Conservation (phyloP, 768 basidiomycete species). For the Cystofilobasidium macerans region DNA sequence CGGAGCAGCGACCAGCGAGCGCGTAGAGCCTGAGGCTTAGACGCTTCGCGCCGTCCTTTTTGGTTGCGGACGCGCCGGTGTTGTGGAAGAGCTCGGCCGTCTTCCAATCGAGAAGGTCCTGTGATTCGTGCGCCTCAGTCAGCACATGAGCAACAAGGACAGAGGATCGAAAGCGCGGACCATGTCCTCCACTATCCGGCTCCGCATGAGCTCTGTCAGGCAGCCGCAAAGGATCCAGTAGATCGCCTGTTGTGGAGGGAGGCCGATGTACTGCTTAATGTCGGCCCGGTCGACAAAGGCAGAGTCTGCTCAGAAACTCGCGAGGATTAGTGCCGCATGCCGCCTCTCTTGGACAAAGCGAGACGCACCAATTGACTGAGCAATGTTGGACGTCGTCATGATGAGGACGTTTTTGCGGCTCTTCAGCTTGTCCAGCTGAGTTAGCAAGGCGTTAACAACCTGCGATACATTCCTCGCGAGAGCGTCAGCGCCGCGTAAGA, state of each 20-base stretch:
- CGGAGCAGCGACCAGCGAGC: constrained; percentile 69
- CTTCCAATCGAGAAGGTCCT: constrained; percentile 29
- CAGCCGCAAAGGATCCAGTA: constrained; percentile 83
- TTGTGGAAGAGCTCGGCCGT: constrained; percentile 17
- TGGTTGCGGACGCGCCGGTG: constrained; percentile 8
- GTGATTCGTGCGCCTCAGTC: not conserved
- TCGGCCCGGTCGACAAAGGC: constrained; percentile 97
- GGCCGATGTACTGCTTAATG: constrained; percentile 85
- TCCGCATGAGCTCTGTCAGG: constrained; percentile 63
- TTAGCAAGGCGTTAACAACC: constrained; percentile 96
- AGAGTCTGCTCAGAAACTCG: constrained; percentile 49
- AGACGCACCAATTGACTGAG: constrained; percentile 74
- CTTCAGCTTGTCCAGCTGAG: constrained; percentile 90
- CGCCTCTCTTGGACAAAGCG: not conserved
- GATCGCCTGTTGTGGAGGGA: constrained; percentile 80
- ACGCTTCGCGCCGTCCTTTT: constrained; percentile 44
- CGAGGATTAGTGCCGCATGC: constrained; percentile 1
- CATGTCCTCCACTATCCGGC: constrained; percentile 54
- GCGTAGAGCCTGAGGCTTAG: constrained; percentile 51
- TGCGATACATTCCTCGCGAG: constrained; percentile 34
- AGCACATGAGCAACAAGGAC: not conserved
- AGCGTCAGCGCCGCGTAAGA: not conserved
- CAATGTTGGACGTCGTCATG: constrained; percentile 91
- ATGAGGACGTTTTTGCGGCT: constrained; percentile 87
- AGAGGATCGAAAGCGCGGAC: constrained; percentile 43